Percentiles rank a stretch among this genome's conserved stretches.
Evolutionary conservation across 345 rosid species (phyloP).

Genomic region (Melaleuca alternifolia): DNA sequence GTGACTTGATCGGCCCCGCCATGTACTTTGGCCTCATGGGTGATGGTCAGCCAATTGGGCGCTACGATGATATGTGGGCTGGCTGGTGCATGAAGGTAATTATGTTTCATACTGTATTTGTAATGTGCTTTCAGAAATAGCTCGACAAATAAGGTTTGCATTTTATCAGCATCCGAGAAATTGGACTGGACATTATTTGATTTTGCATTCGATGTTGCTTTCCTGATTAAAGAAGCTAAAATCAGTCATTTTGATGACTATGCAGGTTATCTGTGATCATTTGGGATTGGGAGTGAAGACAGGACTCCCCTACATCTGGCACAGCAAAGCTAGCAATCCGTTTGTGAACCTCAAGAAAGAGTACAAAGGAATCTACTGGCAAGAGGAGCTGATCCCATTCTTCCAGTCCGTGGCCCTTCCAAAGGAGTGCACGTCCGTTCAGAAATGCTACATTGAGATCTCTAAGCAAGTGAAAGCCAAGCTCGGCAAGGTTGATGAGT

Average conservation of each 20-base stretch:
- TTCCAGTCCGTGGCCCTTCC: constrained; percentile 32
- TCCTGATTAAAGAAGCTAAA: not conserved
- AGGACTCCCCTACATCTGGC: constrained; percentile 38
- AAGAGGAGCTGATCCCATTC: constrained; percentile 43
- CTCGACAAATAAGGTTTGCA: not conserved
- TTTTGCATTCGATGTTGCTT: not conserved
- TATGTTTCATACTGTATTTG: not conserved
- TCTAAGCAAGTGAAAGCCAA: constrained; percentile 31
- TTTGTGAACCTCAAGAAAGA: constrained; percentile 39
- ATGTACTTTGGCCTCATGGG: constrained; percentile 51
- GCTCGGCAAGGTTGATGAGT: constrained; percentile 30
- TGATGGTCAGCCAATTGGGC: constrained; percentile 45
- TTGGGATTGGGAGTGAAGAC: constrained; percentile 38
- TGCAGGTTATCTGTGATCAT: constrained; percentile 36
- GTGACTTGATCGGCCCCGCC: constrained; percentile 40
- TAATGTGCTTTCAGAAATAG: not conserved
- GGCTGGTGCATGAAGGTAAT: constrained; percentile 44
- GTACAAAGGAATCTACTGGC: constrained; percentile 43
- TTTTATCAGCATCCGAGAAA: not conserved
- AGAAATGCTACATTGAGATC: constrained; percentile 36
- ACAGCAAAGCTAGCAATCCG: constrained; percentile 46
- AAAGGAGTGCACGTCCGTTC: constrained; percentile 35
- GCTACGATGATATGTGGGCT: constrained; percentile 48
- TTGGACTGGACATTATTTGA: not conserved
- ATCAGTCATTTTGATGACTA: not conserved